Conservation (phyloP, 75 land plant genomes). For the Pinus tabuliformis region DNA sequence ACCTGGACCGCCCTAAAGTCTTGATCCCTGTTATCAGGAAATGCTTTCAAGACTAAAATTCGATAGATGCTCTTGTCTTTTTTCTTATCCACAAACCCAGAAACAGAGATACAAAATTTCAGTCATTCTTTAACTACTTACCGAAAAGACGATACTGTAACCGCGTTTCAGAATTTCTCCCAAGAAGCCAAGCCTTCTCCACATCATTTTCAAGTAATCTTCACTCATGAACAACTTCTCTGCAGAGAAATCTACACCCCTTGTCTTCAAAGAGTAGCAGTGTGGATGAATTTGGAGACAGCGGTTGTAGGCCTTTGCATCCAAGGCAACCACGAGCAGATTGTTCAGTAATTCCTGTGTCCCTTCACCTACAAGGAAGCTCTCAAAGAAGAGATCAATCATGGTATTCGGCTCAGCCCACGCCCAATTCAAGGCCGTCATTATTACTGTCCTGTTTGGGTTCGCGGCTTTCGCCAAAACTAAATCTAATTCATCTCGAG, state of each 20-base stretch:
- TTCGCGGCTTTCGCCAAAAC: slow-evolving; percentile 23
- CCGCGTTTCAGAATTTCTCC: slow-evolving; percentile 9
- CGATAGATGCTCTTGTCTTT: background rate
- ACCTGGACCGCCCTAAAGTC: no score
- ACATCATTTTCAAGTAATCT: slow-evolving; percentile 86
- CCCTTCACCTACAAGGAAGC: slow-evolving; percentile 33
- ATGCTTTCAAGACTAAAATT: no score
- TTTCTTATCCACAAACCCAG: no score
- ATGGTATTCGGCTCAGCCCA: slow-evolving; percentile 36
- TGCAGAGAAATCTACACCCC: slow-evolving; percentile 8
- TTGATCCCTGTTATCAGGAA: background rate
- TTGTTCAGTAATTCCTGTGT: slow-evolving; percentile 27
- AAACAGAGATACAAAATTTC: no score
- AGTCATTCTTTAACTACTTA: background rate
- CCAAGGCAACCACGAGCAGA: slow-evolving; percentile 34
- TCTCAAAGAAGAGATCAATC: slow-evolving; percentile 45
- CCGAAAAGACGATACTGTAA: slow-evolving; percentile 6
- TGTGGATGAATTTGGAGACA: slow-evolving; percentile 9
- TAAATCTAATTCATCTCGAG: slow-evolving; percentile 1
- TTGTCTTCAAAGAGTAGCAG: slow-evolving; percentile 4
- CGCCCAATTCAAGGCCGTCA: slow-evolving; percentile 39
- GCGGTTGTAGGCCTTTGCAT: slow-evolving; percentile 16
- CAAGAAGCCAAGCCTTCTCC: slow-evolving; percentile 53
- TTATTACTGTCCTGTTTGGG: slow-evolving; percentile 30
- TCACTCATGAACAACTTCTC: slow-evolving; percentile 18